These are phyloP conservation scores for Magnolia changhungtana DNA, from an alignment of 164 flowering plant species.

Conservation along the genomic window DNA sequence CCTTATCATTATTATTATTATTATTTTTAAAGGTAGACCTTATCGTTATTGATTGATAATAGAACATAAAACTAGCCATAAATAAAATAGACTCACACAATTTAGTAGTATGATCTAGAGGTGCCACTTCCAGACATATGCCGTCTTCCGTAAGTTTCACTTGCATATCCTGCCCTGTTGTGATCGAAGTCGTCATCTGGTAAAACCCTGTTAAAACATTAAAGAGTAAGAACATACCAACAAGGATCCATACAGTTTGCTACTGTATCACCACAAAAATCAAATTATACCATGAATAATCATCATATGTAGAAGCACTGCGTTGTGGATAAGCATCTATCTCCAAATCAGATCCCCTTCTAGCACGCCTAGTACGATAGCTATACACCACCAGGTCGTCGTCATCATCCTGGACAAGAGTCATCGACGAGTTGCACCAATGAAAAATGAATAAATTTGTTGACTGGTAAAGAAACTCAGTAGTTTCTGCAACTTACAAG, in stretches of 20 bases:
- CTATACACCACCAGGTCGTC: slow-evolving; percentile 20
- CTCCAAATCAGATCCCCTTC: slow-evolving; percentile 11
- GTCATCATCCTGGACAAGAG: slow-evolving; percentile 15
- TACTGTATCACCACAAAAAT: not conserved
- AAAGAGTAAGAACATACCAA: not conserved
- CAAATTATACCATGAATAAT: slow-evolving; percentile 22
- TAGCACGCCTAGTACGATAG: slow-evolving; percentile 19
- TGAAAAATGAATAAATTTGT: not conserved
- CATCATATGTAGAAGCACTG: slow-evolving; percentile 12
- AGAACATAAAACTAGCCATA: not conserved
- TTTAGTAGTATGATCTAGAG: slow-evolving; percentile 24
- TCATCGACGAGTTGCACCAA: not conserved
- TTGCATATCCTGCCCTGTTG: slow-evolving; percentile 10
- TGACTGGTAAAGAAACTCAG: not conserved
- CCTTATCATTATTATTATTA: no score
- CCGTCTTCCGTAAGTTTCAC: slow-evolving; percentile 6
- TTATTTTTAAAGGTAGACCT: not conserved
- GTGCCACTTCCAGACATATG: slow-evolving; percentile 16
- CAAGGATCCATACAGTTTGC: not conserved
- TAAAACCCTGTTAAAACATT: slow-evolving; percentile 12
- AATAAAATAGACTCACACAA: slow-evolving; percentile 11
- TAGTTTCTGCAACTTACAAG: slow-evolving; percentile 16
- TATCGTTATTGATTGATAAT: no score
- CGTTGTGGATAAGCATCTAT: slow-evolving; percentile 13
- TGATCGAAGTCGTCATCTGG: slow-evolving; percentile 16